These are phyloP conservation scores for Bruguiera gymnorhiza DNA, from an alignment of 345 rosid genomes.

Conservation along the genomic window DNA sequence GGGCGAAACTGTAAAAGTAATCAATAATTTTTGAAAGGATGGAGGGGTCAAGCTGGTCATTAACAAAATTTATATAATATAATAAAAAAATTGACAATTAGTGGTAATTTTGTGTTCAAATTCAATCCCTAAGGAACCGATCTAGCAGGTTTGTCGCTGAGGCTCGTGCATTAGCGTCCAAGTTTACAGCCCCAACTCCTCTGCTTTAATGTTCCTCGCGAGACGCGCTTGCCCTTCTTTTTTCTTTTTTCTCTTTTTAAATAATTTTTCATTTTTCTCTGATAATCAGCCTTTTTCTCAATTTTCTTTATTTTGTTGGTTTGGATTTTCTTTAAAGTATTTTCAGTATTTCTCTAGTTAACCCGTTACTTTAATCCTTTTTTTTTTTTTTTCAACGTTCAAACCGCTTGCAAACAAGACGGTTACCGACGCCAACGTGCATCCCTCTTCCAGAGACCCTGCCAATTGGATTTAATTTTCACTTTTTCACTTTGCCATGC, in stretches of 20 bases:
- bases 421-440: constrained; percentile 39
- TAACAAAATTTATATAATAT: constrained; percentile 14
- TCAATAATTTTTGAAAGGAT: not conserved
- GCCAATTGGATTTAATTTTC: constrained; percentile 17
- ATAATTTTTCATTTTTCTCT: constrained; percentile 1
- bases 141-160: constrained; percentile 51
- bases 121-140: constrained; percentile 45
- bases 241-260: not conserved
- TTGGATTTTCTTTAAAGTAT: no score
- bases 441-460: constrained; percentile 15
- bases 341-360: not conserved
- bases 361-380: not conserved
- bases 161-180: constrained; percentile 36
- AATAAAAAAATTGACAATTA: not conserved
- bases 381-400: not conserved
- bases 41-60: constrained; percentile 18
- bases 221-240: constrained; percentile 15
- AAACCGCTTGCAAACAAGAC: constrained; percentile 35
- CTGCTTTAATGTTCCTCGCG: constrained; percentile 31
- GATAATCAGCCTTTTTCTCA: not conserved
- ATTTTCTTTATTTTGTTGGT: not conserved
- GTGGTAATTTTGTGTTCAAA: constrained; percentile 21
- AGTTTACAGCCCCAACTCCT: constrained; percentile 44
- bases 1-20: not conserved
- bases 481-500: constrained; percentile 18